Evolutionary conservation across 306 rosid species (phyloP), one percentile per base, ranked within the genome.

Genomic region (Prunus mira): DNA sequence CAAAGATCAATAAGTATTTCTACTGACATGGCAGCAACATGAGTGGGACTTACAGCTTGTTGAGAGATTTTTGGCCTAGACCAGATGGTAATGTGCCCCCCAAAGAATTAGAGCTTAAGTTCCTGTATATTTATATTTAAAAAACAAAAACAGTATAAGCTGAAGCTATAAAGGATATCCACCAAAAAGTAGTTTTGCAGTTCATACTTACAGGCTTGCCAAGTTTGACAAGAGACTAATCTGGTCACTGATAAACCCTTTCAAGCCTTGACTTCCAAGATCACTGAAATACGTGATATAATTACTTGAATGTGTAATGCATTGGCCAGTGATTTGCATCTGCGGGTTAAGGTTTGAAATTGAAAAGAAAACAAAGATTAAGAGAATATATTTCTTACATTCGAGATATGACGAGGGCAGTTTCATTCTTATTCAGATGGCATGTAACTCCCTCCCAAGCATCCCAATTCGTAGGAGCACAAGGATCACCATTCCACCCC

Each of bases 401-500:
- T 88, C 87, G 86, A 84, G 89, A 86, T n/a, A 95, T 88, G 76
- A 89, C 86, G 9, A 92, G 91, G 62, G 90, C 86, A 46, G 83
- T 78, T 47, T 70, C 83, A 51, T 90, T 77, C 79, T 87, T 84
- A 86, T 84, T 79, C 80, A 82, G 82, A 24, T 83, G 93, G 80
- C 98, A 95, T 32, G 95, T 90, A 78, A 92, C 97, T 73, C 98
- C 97, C 85, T 95, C 98, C 98, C 98, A 95, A 24, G 98, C 97
- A 89, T 92, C 97, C 98, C 97, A 92, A 67, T 57, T 87, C 19
- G 96, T 89, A 76, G 98, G 97, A 62, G 97, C 98, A 88, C 98
- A 95, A 9, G 98, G 98, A 89, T 95, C 98, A 11, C 98, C 98
- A 69, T 95, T 95, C 97, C 98, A 95, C 74, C 98, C 97, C 98